Percentiles rank a stretch among this genome's conserved stretches.
phyloP scores from a whole-genome alignment of 257 asterid genomes.

The Fraxinus quadrangulata region DNA sequence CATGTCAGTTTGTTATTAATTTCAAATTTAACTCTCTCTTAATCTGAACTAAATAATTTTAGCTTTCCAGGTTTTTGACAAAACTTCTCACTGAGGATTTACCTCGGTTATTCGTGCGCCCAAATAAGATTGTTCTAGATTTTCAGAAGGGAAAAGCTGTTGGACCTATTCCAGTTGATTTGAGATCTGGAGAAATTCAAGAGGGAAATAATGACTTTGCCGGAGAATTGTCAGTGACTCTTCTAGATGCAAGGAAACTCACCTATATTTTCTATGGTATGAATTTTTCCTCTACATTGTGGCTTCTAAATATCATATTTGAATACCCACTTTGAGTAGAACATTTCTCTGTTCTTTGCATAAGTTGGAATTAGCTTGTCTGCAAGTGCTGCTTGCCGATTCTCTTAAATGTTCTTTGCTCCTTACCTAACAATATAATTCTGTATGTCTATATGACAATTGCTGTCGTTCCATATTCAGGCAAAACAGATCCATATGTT shows the following conservation, averaged over 20 bases:
- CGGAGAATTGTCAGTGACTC: slow-evolving; percentile 95
- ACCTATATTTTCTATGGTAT: slow-evolving; percentile 81
- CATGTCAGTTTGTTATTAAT: background rate
- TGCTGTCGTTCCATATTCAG: slow-evolving; percentile 44
- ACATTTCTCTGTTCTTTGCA: background rate
- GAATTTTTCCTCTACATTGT: slow-evolving; percentile 20
- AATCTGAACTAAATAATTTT: slow-evolving; percentile 20
- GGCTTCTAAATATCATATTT: background rate
- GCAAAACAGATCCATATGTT: slow-evolving; percentile 95
- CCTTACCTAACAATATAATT: background rate
- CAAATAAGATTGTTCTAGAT: slow-evolving; percentile 86
- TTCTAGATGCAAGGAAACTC: slow-evolving; percentile 89
- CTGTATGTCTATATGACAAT: background rate
- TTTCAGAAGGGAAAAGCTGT: slow-evolving; percentile 85
- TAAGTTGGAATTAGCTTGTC: background rate
- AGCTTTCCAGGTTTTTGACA: slow-evolving; percentile 67
- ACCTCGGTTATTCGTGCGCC: slow-evolving; percentile 94
- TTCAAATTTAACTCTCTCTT: slow-evolving; percentile 15
- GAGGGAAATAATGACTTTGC: slow-evolving; percentile 81
- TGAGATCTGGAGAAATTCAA: slow-evolving; percentile 62
- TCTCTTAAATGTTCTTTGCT: slow-evolving; percentile 1
- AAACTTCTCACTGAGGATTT: slow-evolving; percentile 94
- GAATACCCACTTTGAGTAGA: background rate
- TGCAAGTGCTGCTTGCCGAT: background rate
- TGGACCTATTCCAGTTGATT: slow-evolving; percentile 51